Conservation (phyloP, 225 moss, liverwort and hornwort genomes). For the Physcomitrellopsis africana region DNA sequence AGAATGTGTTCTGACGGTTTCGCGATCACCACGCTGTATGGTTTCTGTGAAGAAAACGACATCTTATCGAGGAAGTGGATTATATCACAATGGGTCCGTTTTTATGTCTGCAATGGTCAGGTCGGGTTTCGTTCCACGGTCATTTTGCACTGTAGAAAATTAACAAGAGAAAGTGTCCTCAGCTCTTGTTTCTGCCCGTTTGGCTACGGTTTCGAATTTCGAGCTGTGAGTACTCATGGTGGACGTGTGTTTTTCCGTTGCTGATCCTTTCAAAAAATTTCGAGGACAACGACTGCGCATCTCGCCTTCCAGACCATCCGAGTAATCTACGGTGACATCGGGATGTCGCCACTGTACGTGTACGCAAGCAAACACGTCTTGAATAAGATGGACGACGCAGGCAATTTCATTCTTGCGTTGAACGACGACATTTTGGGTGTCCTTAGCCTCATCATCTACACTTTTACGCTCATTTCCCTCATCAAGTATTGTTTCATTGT, state of each 20-base stretch:
- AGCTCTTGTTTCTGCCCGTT: background rate
- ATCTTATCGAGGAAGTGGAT: background rate
- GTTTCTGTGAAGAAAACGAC: background rate
- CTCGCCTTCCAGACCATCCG: slow-evolving; percentile 73
- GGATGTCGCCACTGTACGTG: slow-evolving; percentile 74
- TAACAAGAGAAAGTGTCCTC: no score
- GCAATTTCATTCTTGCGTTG: slow-evolving; percentile 41
- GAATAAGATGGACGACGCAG: slow-evolving; percentile 39
- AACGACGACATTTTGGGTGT: slow-evolving; percentile 63
- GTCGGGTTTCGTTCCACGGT: background rate
- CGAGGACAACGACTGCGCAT: slow-evolving; percentile 35
- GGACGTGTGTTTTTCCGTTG: no score
- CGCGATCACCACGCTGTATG: background rate
- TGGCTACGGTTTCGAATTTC: background rate
- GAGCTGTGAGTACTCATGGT: background rate
- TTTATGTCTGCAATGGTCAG: background rate
- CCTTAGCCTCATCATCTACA: slow-evolving; percentile 71
- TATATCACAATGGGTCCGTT: background rate
- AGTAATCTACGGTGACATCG: slow-evolving; percentile 75
- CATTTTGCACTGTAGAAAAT: no score
- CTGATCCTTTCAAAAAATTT: slow-evolving; percentile 36
- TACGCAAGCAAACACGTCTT: slow-evolving; percentile 50
- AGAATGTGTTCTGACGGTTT: background rate
- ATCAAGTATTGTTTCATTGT: slow-evolving; percentile 74
- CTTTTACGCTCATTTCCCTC: slow-evolving; percentile 61